Evolutionary conservation across 2,329 filamentous ascomycete species (phyloP), one percentile per base, ranked within the genome.

Genomic region (Ceratocystis alfenasii): DNA sequence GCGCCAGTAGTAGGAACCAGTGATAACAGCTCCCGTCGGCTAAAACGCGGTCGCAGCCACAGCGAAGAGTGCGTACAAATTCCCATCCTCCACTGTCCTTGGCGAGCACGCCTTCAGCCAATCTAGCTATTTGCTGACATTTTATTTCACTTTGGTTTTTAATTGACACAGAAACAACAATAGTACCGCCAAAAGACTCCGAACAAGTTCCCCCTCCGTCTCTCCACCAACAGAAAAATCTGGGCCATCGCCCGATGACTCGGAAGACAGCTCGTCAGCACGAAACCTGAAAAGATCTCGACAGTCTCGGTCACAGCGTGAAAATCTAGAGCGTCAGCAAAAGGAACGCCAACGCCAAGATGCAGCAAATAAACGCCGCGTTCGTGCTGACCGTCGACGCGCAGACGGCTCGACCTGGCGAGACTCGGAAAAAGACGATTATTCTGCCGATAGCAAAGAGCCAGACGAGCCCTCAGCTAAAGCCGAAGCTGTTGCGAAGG

Each of bases 1-100:
- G 85, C 82, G 10, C 79, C 80, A 61, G 75, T 78, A 12, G 78
- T 79, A 10, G 75, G 80, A 44, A 73, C 74, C 12, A 85, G 87
- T 45, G 80, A 80, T 64, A 78, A 78, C 48, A 78, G 78, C 44
- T 81, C 78, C 1, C 68, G 67, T 63, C 85, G 89, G 72, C 81
- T 84, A 28, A 99, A 99, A 78, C 82, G 94, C 72, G 87, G 86
- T 68, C 84, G 93, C 69, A 95, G 94, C 72, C 90, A 94, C 68
- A 96, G 90, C 73, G 91, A 96, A 82, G 90, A 95, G 93, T 97
- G 81, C 76, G 90, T 84, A 59, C 12, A 53, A 25, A 25, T 8
- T 10, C n/a, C 2, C 25, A 36, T n/a, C 8, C 20, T 7, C 28
- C 36, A 20, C 2, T 25, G n/a, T 25, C 20, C 10, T 41, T 41